Conservation (phyloP, 768 basidiomycete genomes). For the Boletus sp. region DNA sequence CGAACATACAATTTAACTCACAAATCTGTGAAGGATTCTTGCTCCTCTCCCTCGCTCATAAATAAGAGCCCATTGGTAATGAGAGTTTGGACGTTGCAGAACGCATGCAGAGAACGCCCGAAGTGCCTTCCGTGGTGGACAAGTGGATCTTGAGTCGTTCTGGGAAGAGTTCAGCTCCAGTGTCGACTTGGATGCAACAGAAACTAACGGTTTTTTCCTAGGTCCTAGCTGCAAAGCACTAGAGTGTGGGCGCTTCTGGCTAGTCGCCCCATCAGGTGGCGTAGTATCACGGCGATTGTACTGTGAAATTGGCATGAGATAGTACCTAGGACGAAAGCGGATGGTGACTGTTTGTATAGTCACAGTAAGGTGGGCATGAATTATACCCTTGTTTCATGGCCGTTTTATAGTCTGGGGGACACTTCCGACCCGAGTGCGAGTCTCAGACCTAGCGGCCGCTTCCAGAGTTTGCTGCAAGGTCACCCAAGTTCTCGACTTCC, state of each 20-base stretch:
- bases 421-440: too few species aligned
- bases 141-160: not conserved
- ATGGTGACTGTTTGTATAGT: not conserved
- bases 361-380: not conserved
- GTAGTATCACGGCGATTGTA: not conserved
- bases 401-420: too few species aligned
- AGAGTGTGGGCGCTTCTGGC: not conserved
- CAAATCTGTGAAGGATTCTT: not conserved
- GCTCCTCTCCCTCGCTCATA: not conserved
- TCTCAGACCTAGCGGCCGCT: too few species aligned
- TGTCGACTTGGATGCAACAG: not conserved
- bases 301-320: not conserved
- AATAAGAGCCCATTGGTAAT: not conserved
- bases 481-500: too few species aligned
- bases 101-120: not conserved
- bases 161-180: not conserved
- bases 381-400: not conserved
- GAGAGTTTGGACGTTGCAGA: not conserved
- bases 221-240: not conserved
- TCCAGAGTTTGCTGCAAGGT: too few species aligned
- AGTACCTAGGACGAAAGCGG: not conserved
- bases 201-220: not conserved
- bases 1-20: not conserved
- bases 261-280: not conserved
- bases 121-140: not conserved